A percentile compares a stretch with the other conserved stretches of the same genome.
phyloP scores from a whole-genome alignment of 1,139 yeast genomes.

The Casaregolazyma suthepensis region DNA sequence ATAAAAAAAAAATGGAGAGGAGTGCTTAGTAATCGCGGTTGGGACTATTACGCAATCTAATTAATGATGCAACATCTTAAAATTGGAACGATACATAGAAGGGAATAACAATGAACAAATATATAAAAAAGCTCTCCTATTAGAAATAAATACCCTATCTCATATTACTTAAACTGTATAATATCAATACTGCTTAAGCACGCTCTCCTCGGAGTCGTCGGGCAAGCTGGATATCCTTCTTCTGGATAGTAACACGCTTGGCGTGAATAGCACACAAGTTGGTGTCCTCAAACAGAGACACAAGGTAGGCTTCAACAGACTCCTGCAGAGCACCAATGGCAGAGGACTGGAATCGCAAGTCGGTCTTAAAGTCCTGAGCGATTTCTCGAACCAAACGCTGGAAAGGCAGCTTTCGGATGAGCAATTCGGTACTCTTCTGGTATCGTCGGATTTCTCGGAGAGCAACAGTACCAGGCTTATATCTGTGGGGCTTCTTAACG shows the following conservation, averaged over 20 bases:
- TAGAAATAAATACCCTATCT: slow-evolving; percentile 10
- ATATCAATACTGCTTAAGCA: slow-evolving; percentile 15
- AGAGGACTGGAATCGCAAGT: slow-evolving; percentile 96
- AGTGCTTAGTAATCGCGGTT: not conserved
- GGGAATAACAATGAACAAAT: not conserved
- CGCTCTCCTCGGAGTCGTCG: slow-evolving; percentile 96
- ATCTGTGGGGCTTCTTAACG: slow-evolving; percentile 99
- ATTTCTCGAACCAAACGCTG: slow-evolving; percentile 98
- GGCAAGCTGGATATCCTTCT: slow-evolving; percentile 98
- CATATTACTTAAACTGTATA: slow-evolving; percentile 5
- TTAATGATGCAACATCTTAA: not conserved
- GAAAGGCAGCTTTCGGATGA: slow-evolving; percentile 97
- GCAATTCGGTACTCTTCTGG: slow-evolving; percentile 95
- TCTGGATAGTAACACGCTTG: slow-evolving; percentile 98
- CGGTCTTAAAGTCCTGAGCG: slow-evolving; percentile 97
- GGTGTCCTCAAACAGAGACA: slow-evolving; percentile 88
- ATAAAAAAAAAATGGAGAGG: not conserved
- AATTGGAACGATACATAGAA: not conserved
- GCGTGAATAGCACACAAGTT: slow-evolving; percentile 99
- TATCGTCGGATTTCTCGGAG: slow-evolving; percentile 99
- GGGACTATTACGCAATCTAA: not conserved
- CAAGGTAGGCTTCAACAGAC: slow-evolving; percentile 96
- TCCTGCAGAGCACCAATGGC: slow-evolving; percentile 99
- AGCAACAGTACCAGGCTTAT: slow-evolving; percentile 99
- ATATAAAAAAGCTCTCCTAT: not conserved